Conservation (phyloP, 1,139 yeast species). For the Meyerozyma carpophila region DNA sequence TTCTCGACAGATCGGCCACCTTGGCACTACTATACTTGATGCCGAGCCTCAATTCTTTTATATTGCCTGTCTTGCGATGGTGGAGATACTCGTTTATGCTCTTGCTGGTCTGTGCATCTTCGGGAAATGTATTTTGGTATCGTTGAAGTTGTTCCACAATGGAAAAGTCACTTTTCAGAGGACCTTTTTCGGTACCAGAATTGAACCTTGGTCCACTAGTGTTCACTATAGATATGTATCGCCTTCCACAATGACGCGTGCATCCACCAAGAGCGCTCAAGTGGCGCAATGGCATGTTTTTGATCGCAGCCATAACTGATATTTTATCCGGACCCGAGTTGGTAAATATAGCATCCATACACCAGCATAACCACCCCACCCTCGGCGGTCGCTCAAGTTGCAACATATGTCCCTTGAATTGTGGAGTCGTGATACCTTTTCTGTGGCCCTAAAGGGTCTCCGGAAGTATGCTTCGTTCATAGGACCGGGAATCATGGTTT, state of each 20-base stretch:
- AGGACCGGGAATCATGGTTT: slow-evolving; percentile 78
- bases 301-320: neutral
- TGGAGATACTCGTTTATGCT: slow-evolving; percentile 12
- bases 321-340: neutral
- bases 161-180: neutral
- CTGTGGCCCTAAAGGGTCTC: slow-evolving; percentile 5
- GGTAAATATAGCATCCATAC: neutral
- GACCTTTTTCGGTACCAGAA: neutral
- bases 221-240: neutral
- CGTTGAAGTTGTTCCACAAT: slow-evolving; percentile 6
- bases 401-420: neutral
- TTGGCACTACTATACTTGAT: slow-evolving; percentile 19
- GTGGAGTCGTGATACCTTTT: neutral
- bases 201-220: neutral
- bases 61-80: slow-evolving; percentile 8
- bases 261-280: neutral
- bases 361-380: neutral
- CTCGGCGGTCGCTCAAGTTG: too few relatives aligned
- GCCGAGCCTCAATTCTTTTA: slow-evolving; percentile 24
- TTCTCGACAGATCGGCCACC: slow-evolving; percentile 17
- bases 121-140: slow-evolving; percentile 21
- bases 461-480: slow-evolving; percentile 54
- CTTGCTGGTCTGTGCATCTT: slow-evolving; percentile 17
- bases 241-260: neutral
- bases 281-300: neutral